Conservation (phyloP, 1,284 basidiomycete genomes). For the Sporisorium sorghi region DNA sequence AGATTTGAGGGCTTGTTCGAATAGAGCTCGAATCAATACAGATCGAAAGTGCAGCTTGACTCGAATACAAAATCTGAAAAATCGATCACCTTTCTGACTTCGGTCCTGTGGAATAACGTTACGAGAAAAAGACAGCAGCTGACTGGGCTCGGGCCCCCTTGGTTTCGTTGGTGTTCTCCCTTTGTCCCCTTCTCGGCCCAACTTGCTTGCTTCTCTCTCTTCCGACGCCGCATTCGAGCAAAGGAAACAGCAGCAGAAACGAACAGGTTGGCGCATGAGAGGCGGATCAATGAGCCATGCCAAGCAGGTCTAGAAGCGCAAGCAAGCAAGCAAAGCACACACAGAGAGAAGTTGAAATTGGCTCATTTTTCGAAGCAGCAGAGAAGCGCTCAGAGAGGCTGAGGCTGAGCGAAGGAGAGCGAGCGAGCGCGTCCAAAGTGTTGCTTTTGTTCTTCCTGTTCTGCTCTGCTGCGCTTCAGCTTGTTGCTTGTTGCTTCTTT, state of each 20-base stretch:
- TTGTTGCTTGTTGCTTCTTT: slow-evolving; percentile 2
- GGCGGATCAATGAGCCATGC: too few relatives aligned
- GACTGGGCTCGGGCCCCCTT: slow-evolving; percentile 28
- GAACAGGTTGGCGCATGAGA: too few relatives aligned
- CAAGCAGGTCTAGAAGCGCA: too few relatives aligned
- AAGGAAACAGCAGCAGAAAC: background rate
- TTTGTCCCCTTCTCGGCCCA: background rate
- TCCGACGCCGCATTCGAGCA: slow-evolving; percentile 1
- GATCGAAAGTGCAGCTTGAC: background rate
- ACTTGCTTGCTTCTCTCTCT: background rate
- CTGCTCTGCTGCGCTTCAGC: background rate
- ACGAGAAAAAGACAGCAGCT: too few relatives aligned
- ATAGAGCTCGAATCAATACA: background rate
- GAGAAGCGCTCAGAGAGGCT: background rate
- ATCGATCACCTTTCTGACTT: slow-evolving; percentile 20
- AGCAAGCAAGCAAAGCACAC: too few relatives aligned
- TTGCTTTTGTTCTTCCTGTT: slow-evolving; percentile 4
- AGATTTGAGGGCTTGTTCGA: too few relatives aligned
- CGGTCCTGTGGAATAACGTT: slow-evolving; percentile 16
- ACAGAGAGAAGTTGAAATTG: background rate
- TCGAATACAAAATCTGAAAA: background rate
- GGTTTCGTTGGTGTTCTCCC: background rate
- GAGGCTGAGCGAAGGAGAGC: background rate
- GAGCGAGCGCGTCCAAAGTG: background rate
- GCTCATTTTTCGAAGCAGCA: too few relatives aligned